Conservation (phyloP, 305 asterid genomes). For the Rubia peregrina region DNA sequence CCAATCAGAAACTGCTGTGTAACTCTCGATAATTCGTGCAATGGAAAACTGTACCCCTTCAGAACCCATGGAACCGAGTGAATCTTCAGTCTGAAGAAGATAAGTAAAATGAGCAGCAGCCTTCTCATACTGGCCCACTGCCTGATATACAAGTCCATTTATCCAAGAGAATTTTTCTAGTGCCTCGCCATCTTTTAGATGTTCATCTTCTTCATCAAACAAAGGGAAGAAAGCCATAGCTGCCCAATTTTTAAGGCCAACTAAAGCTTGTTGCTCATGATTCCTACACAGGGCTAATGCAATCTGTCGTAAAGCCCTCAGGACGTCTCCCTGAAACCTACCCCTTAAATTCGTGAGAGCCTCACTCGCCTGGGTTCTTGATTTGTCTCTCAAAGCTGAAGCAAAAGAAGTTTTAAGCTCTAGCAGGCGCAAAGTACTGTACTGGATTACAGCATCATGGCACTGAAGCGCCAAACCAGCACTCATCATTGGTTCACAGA, state of each 20-base stretch:
- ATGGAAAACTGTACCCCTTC: conserved; percentile 84
- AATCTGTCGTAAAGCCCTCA: conserved; percentile 54
- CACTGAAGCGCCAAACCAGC: conserved; percentile 95
- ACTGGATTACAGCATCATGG: conserved; percentile 80
- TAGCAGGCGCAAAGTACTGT: conserved; percentile 62
- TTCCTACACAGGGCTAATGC: conserved; percentile 76
- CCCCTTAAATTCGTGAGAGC: conserved; percentile 48
- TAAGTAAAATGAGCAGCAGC: conserved; percentile 91
- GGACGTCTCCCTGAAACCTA: conserved; percentile 67
- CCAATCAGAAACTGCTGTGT: conserved; percentile 90
- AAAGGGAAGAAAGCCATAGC: conserved; percentile 58
- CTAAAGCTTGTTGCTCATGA: conserved; percentile 70
- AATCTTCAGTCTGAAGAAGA: conserved; percentile 79
- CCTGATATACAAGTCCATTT: conserved; percentile 85
- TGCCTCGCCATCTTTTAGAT: conserved; percentile 34
- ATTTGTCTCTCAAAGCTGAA: conserved; percentile 58
- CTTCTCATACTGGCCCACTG: conserved; percentile 90
- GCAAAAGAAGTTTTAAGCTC: conserved; percentile 59
- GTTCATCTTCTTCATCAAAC: conserved; percentile 56
- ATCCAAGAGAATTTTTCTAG: conserved; percentile 77
- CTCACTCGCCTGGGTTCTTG: conserved; percentile 63
- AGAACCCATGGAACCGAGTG: conserved; percentile 82
- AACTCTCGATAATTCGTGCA: conserved; percentile 80
- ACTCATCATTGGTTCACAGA: conserved; percentile 98
- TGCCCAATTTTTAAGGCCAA: conserved; percentile 91